Evolutionary conservation across 2,329 filamentous ascomycete genomes (phyloP).

Genomic region (Davidsoniella virescens): DNA sequence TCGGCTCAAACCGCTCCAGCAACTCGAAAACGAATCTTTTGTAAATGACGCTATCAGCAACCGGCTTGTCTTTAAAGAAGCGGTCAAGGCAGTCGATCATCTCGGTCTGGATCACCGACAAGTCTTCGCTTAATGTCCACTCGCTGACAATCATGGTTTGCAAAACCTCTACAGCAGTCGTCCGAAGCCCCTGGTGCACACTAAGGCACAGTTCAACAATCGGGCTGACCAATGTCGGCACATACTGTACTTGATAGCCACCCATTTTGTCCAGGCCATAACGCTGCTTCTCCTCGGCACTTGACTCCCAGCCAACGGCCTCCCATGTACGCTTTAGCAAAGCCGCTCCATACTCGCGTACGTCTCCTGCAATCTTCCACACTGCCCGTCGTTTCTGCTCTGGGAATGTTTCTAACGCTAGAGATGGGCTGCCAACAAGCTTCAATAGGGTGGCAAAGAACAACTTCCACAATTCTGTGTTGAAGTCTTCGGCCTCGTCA

Average conservation of each 20-base stretch:
- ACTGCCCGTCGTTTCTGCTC: slow-evolving; percentile 93
- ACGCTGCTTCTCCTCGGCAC: slow-evolving; percentile 55
- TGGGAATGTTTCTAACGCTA: slow-evolving; percentile 87
- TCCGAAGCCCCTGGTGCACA: slow-evolving; percentile 78
- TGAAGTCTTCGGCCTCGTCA: slow-evolving; percentile 81
- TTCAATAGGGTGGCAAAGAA: slow-evolving; percentile 84
- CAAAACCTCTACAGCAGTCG: slow-evolving; percentile 80
- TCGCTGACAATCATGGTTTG: slow-evolving; percentile 98
- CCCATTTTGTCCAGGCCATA: slow-evolving; percentile 76
- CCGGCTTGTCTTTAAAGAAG: slow-evolving; percentile 74
- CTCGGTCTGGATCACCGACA: slow-evolving; percentile 83
- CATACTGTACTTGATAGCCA: slow-evolving; percentile 96
- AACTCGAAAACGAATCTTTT: slow-evolving; percentile 86
- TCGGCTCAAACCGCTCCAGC: slow-evolving; percentile 58
- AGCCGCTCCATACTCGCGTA: slow-evolving; percentile 79
- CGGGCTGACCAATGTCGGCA: slow-evolving; percentile 76
- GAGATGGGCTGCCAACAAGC: slow-evolving; percentile 71
- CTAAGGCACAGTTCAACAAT: slow-evolving; percentile 91
- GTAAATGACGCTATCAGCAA: slow-evolving; percentile 78
- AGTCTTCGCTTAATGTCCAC: slow-evolving; percentile 87
- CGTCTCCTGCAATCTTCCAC: slow-evolving; percentile 97
- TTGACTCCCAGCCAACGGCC: slow-evolving; percentile 91
- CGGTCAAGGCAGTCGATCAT: slow-evolving; percentile 88
- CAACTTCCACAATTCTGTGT: slow-evolving; percentile 82
- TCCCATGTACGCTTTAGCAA: slow-evolving; percentile 79